A percentile compares a stretch with the other conserved stretches of the same genome.
Evolutionary conservation across 1,139 yeast genomes (phyloP).

Genomic region (Candida labiduridarum): DNA sequence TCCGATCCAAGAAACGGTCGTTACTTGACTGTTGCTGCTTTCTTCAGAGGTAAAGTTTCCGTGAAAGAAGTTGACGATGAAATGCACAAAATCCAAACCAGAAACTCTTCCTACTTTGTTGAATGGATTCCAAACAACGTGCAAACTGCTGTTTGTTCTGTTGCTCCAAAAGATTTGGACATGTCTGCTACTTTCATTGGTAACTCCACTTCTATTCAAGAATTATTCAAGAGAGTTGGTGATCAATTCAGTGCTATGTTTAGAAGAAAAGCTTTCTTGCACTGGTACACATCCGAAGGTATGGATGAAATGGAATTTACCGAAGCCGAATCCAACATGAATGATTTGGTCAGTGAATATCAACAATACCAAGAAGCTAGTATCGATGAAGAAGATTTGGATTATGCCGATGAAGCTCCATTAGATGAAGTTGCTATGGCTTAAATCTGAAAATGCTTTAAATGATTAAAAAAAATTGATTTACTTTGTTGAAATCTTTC

Average conservation of each 20-base stretch:
- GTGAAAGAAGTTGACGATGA: constrained; percentile 94
- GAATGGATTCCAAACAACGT: constrained; percentile 98
- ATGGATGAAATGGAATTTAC: constrained; percentile 94
- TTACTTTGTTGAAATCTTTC: constrained; percentile 3
- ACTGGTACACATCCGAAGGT: constrained; percentile 94
- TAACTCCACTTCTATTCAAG: constrained; percentile 90
- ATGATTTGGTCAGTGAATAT: constrained; percentile 84
- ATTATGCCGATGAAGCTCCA: constrained; percentile 65
- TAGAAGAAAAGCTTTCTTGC: constrained; percentile 91
- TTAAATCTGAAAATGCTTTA: constrained; percentile 19
- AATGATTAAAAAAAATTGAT: background rate
- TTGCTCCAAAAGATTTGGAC: constrained; percentile 82
- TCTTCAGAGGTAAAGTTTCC: constrained; percentile 90
- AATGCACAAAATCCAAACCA: constrained; percentile 81
- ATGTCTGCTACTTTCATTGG: constrained; percentile 93
- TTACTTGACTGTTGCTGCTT: constrained; percentile 91
- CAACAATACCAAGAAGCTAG: constrained; percentile 91
- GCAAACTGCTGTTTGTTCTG: constrained; percentile 90
- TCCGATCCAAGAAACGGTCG: constrained; percentile 90
- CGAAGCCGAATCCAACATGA: constrained; percentile 84
- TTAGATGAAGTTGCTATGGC: constrained; percentile 54
- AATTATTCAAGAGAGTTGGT: constrained; percentile 85
- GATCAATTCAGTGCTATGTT: constrained; percentile 91
- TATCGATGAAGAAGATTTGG: constrained; percentile 71
- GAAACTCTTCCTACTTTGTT: constrained; percentile 80